Evolutionary conservation across 2,329 filamentous ascomycete genomes (phyloP).

Genomic region (Orbilia ellipsospora): DNA sequence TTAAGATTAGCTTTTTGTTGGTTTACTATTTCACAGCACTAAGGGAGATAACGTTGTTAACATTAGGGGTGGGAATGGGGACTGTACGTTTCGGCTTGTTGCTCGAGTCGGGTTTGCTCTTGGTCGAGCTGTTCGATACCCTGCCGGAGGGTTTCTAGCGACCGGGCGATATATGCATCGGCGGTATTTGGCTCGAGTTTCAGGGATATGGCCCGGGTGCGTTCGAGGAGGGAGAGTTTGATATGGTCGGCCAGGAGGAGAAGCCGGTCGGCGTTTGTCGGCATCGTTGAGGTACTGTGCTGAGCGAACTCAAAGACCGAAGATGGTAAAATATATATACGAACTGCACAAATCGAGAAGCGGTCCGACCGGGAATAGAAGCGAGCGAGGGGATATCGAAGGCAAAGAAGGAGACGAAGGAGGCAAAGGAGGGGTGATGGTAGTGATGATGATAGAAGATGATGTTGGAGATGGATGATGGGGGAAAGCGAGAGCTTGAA

Average conservation of each 20-base stretch:
- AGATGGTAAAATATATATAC: neutral
- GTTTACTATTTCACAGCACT: neutral
- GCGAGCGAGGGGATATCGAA: neutral
- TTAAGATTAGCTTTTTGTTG: constrained; percentile 1
- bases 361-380: neutral
- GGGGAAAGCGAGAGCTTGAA: neutral
- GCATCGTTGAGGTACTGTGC: constrained; percentile 11
- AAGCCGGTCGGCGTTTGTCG: constrained; percentile 71
- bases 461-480: neutral
- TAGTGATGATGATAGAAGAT: neutral
- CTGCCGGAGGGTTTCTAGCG: constrained; percentile 84
- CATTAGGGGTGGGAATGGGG: neutral
- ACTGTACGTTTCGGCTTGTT: constrained; percentile 70
- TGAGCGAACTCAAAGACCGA: neutral
- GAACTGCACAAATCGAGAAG: neutral
- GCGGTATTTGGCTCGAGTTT: constrained; percentile 82
- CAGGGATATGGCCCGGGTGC: constrained; percentile 83
- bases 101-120: constrained; percentile 73
- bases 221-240: constrained; percentile 92
- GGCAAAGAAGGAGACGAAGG: neutral
- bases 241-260: constrained; percentile 95
- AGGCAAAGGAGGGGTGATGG: neutral
- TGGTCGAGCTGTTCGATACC: constrained; percentile 77
- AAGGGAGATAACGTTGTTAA: constrained; percentile 4
- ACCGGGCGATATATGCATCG: constrained; percentile 88